Percentiles rank a stretch among this genome's conserved stretches.
These are phyloP conservation scores for Suillus subalutaceus DNA, from an alignment of 768 basidiomycete species.

Conservation along the genomic window DNA sequence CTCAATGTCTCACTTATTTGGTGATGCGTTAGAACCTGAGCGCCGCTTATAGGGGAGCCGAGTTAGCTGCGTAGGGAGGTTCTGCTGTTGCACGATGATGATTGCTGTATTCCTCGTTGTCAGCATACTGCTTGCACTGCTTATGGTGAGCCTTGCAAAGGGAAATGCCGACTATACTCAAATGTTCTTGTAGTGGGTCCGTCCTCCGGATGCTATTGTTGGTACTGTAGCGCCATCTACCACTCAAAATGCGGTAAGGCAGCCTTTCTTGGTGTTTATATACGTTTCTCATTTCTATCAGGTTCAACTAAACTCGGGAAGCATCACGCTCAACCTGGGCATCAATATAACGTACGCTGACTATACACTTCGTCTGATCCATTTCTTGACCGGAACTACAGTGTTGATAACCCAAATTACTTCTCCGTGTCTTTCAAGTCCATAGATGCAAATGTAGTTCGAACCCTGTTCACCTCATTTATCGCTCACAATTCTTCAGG, in stretches of 20 bases:
- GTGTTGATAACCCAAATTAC: conserved; percentile 82
- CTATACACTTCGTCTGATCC: neutral
- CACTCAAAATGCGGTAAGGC: conserved; percentile 49
- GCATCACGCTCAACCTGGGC: conserved; percentile 59
- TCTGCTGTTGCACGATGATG: conserved; percentile 78
- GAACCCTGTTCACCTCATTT: conserved; percentile 8
- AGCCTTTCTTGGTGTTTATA: neutral
- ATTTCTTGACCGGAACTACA: conserved; percentile 32
- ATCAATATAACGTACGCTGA: conserved; percentile 65
- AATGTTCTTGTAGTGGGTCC: conserved; percentile 60
- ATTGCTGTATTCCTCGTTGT: conserved; percentile 63
- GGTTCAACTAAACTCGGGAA: conserved; percentile 43
- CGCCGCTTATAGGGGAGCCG: conserved; percentile 53
- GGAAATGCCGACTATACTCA: conserved; percentile 8
- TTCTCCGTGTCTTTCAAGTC: conserved; percentile 68
- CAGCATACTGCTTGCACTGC: conserved; percentile 66
- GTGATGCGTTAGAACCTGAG: neutral
- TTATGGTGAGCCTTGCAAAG: conserved; percentile 52
- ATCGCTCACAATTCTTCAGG: conserved; percentile 39
- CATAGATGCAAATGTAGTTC: conserved; percentile 60
- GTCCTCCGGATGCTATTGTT: conserved; percentile 69
- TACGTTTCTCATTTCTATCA: conserved; percentile 17
- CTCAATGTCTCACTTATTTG: neutral
- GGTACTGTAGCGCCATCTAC: conserved; percentile 46
- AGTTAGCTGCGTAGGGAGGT: conserved; percentile 62